A percentile compares a stretch with the other conserved stretches of the same genome.
Evolutionary conservation across 2,329 filamentous ascomycete species (phyloP).

Genomic region (Decorospora gaudefroyi): DNA sequence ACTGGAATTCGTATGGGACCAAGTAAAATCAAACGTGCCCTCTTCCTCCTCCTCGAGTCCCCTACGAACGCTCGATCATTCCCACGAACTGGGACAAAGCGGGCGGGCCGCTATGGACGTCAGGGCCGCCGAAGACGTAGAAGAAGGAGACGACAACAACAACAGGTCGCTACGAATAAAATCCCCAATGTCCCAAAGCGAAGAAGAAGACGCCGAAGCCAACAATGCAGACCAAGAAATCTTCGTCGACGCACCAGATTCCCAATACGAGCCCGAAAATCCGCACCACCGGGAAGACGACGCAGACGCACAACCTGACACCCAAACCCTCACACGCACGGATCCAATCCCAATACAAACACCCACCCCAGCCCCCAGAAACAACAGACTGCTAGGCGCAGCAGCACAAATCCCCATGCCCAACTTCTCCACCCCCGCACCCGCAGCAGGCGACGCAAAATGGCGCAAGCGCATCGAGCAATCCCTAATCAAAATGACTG

Average conservation of each 20-base stretch:
- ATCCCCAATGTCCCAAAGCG: slow-evolving; percentile 79
- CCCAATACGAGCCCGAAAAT: slow-evolving; percentile 44
- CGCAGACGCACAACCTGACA: slow-evolving; percentile 18
- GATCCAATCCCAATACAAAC: slow-evolving; percentile 17
- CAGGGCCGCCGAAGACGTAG: not conserved
- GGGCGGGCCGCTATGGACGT: slow-evolving; percentile 38
- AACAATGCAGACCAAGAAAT: slow-evolving; percentile 48
- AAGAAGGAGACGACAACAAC: slow-evolving; percentile 14
- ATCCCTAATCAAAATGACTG: slow-evolving; percentile 84
- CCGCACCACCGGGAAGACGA: slow-evolving; percentile 34
- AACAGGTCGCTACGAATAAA: slow-evolving; percentile 60
- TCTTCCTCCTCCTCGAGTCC: slow-evolving; percentile 60
- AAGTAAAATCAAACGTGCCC: slow-evolving; percentile 82
- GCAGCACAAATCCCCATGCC: slow-evolving; percentile 32
- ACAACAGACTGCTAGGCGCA: slow-evolving; percentile 19
- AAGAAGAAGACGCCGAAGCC: slow-evolving; percentile 43
- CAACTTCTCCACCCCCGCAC: not conserved
- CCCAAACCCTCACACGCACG: slow-evolving; percentile 19
- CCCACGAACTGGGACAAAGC: slow-evolving; percentile 50
- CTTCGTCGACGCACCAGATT: slow-evolving; percentile 56
- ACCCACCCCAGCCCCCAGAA: slow-evolving; percentile 26
- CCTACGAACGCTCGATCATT: slow-evolving; percentile 44
- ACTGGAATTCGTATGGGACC: slow-evolving; percentile 99
- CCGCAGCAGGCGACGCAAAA: slow-evolving; percentile 42
- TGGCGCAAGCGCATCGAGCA: slow-evolving; percentile 85